Base-by-base conservation (phyloP, 345 rosid species). In the Linum lewisii region DNA sequence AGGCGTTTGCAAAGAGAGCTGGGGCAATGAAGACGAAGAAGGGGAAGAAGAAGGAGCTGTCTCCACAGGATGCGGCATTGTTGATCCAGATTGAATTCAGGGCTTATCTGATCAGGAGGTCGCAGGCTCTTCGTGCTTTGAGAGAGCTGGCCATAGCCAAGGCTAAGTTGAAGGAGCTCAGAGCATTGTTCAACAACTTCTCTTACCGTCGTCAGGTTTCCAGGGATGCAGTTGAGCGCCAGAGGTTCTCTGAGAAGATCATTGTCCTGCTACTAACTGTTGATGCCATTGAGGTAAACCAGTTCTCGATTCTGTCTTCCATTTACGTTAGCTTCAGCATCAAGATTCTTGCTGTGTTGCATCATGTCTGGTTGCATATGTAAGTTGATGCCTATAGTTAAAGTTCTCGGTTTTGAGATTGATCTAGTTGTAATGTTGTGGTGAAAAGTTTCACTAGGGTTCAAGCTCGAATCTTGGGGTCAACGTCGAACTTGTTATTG, bases 101-200 rank as follows among this genome's bases (percentile, higher is more conserved):
- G 72, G 87, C 92, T 71, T 87, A 94, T 72, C 62, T 94, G 64
- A 79, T 87, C 29, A 85, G 85, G 24, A 78, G 97, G 55, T 90
- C 96, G 18, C 82, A 81, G 72, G 70, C 87, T 63, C 79, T 89
- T 53, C 95, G 96, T 51, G 87, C 96, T 19, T 92, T 90, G 60
- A 85, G 96, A 64, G 96, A 94, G 58, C 75, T 94, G 61, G 99
- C 99, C 5, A 74, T 79, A 61, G 95, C 99, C 53, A 94, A 90
- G 77, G 66, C 90, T 38, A 94, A 90, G 74, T 74, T 94, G 71
- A 90, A 94, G 75, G 96, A 94, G 75, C 77, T 94, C 55, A 80
- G 95, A 78, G 73, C 80, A 6, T 66, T 75, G 38, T 94, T 94
- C 72, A 81, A 85, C 66, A 85, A 87, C 67, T 84, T 89, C 76